A percentile compares a stretch with the other conserved stretches of the same genome.
Evolutionary conservation across 108 stramenopile species (phyloP).

Genomic region (Ochromonas danica): DNA sequence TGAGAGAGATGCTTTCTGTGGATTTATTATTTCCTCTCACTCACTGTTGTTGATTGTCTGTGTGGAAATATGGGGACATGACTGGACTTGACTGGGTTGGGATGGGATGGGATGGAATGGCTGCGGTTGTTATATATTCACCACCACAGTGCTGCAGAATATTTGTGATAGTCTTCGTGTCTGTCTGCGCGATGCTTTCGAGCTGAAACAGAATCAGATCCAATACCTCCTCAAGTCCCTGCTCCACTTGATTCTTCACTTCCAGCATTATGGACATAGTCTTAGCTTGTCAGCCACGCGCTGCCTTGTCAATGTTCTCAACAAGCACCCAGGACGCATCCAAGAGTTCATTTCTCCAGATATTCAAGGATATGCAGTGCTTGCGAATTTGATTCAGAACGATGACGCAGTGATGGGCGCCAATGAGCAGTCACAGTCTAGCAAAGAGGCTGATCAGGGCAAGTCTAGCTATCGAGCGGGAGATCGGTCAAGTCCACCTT

Average conservation of each 20-base stretch:
- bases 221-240: background rate
- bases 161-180: background rate
- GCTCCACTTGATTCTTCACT: background rate
- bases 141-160: background rate
- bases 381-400: background rate
- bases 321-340: background rate
- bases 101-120: too few species aligned
- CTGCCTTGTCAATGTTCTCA: background rate
- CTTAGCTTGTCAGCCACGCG: background rate
- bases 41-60: too few species aligned
- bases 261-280: background rate
- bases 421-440: too few species aligned
- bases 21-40: too few species aligned
- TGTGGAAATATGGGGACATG: too few species aligned
- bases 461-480: too few species aligned
- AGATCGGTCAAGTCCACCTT: too few species aligned
- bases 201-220: background rate
- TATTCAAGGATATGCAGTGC: background rate
- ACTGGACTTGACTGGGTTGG: too few species aligned
- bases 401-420: background rate
- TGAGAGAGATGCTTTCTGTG: too few species aligned
- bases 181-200: background rate
- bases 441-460: too few species aligned
- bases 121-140: too few species aligned
- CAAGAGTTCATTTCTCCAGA: background rate